Conservation (phyloP, 2,329 filamentous ascomycete genomes). For the Aspergillus sp. region DNA sequence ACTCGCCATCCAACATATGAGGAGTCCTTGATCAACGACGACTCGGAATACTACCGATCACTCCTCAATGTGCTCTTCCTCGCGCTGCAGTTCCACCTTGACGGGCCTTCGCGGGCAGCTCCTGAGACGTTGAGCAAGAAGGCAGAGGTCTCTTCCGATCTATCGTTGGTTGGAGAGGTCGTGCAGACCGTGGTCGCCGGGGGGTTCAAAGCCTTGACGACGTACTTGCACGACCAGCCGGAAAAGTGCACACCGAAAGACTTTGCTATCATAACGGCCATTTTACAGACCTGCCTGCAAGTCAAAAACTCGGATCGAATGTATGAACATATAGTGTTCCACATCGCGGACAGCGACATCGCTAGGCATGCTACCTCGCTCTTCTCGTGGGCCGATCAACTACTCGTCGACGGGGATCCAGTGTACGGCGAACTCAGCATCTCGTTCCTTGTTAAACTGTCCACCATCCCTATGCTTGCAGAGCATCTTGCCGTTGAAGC, state of each 20-base stretch:
- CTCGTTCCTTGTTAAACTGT: constrained; percentile 79
- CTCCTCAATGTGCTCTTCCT: constrained; percentile 80
- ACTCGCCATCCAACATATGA: constrained; percentile 50
- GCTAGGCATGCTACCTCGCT: constrained; percentile 75
- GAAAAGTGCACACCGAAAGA: constrained; percentile 62
- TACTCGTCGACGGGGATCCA: constrained; percentile 69
- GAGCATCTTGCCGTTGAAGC: constrained; percentile 86
- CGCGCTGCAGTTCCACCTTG: constrained; percentile 50
- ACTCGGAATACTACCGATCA: constrained; percentile 67
- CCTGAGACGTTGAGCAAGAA: constrained; percentile 27
- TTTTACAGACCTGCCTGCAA: constrained; percentile 73
- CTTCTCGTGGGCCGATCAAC: constrained; percentile 86
- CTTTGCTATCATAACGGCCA: constrained; percentile 75
- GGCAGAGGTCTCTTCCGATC: constrained; percentile 31
- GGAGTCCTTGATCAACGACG: constrained; percentile 45
- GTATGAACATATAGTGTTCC: constrained; percentile 60
- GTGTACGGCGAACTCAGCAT: constrained; percentile 89
- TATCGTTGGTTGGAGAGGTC: constrained; percentile 64
- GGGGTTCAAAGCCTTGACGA: constrained; percentile 73
- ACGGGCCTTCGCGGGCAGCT: constrained; percentile 23
- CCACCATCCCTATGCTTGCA: constrained; percentile 67
- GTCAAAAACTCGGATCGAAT: constrained; percentile 66
- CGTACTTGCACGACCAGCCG: constrained; percentile 68
- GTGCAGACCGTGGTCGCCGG: constrained; percentile 68
- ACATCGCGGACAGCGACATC: constrained; percentile 56